Evolutionary conservation across 1,139 yeast genomes (phyloP).

Genomic region (Magnusiomyces sp.): DNA sequence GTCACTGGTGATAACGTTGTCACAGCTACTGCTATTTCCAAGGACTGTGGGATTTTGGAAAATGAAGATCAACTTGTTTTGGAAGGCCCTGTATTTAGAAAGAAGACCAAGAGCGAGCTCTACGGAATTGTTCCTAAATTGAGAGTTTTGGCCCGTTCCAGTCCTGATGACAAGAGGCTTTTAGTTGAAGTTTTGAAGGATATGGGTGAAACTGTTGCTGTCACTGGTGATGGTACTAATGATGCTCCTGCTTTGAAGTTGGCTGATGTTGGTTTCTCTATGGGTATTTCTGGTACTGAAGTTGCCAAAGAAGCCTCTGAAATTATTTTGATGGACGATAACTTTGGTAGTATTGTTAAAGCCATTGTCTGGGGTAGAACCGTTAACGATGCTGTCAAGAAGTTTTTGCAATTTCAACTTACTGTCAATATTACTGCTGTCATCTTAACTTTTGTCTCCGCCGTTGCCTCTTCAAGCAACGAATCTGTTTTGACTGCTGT

Average conservation of each 20-base stretch:
- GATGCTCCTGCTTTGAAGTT: constrained; percentile 64
- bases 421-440: constrained; percentile 97
- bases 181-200: constrained; percentile 75
- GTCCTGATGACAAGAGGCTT: constrained; percentile 88
- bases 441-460: constrained; percentile 82
- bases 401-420: constrained; percentile 90
- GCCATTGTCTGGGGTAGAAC: constrained; percentile 99
- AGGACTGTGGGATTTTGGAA: constrained; percentile 70
- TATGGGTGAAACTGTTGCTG: constrained; percentile 92
- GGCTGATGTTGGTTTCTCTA: constrained; percentile 80
- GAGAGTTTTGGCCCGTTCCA: constrained; percentile 83
- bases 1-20: constrained; percentile 91
- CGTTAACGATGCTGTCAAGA: constrained; percentile 87
- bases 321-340: constrained; percentile 84
- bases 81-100: constrained; percentile 90
- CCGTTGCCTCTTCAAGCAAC: constrained; percentile 74
- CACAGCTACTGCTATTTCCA: constrained; percentile 87
- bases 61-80: constrained; percentile 50
- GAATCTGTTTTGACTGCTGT: constrained; percentile 91
- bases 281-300: constrained; percentile 77
- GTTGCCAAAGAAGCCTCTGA: constrained; percentile 78
- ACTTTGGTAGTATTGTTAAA: constrained; percentile 87
- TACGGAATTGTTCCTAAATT: constrained; percentile 55
- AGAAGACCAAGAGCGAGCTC: constrained; percentile 52
- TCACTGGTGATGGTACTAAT: constrained; percentile 94